Evolutionary conservation across 352 stramenopile species (phyloP).

Genomic region (Phytophthora fragariaefolia): DNA sequence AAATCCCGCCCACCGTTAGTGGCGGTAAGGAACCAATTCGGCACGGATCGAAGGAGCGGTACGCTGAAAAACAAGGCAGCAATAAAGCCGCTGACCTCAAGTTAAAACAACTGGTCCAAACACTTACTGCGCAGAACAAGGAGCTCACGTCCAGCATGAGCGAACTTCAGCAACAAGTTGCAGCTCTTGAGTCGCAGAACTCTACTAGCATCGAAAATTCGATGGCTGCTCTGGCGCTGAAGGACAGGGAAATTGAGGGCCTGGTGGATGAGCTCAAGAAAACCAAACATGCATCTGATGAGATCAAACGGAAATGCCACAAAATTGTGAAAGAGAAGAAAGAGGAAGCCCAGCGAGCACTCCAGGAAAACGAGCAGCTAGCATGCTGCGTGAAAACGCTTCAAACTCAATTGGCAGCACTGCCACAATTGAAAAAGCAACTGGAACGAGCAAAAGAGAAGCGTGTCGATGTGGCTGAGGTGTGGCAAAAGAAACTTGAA

Average conservation of each 20-base stretch:
- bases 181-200: conserved; percentile 36
- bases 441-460: conserved; percentile 60
- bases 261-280: conserved; percentile 53
- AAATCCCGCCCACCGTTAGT: conserved; percentile 28
- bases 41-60: not conserved
- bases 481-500: conserved; percentile 32
- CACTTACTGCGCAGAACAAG: conserved; percentile 32
- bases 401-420: conserved; percentile 48
- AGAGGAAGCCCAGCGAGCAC: conserved; percentile 51
- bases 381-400: conserved; percentile 31
- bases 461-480: conserved; percentile 28
- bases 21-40: conserved; percentile 15
- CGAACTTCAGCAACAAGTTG: conserved; percentile 43
- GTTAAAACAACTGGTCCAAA: conserved; percentile 39
- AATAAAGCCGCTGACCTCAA: conserved; percentile 29
- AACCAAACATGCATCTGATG: conserved; percentile 39
- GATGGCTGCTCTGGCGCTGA: conserved; percentile 33
- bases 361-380: conserved; percentile 55
- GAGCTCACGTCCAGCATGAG: conserved; percentile 17
- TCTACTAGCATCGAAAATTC: conserved; percentile 15
- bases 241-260: conserved; percentile 20
- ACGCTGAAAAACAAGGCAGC: conserved; percentile 15
- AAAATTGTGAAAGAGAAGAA: conserved; percentile 64
- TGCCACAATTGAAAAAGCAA: conserved; percentile 58
- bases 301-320: conserved; percentile 56